phyloP scores from a whole-genome alignment of 2,329 filamentous ascomycete genomes.

The Sporothrix brasiliensis region DNA sequence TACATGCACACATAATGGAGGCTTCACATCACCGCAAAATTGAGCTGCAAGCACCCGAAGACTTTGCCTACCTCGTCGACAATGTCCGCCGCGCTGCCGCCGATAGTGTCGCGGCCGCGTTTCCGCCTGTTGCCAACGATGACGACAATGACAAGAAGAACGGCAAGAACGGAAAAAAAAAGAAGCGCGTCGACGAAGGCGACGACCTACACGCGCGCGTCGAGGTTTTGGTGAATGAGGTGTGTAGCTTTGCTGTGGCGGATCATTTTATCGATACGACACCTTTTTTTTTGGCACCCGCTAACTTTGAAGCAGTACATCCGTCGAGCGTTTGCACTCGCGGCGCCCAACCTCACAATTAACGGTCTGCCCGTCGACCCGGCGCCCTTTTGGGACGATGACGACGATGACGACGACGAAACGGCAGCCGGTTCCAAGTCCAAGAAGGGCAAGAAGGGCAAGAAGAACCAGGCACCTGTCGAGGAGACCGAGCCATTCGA shows the following conservation, averaged over 20 bases:
- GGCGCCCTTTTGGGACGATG: constrained; percentile 37
- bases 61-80: constrained; percentile 69
- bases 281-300: neutral
- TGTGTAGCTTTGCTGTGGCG: constrained; percentile 39
- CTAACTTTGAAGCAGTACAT: constrained; percentile 56
- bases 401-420: neutral
- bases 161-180: constrained; percentile 21
- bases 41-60: constrained; percentile 75
- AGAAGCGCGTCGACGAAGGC: constrained; percentile 43
- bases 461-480: constrained; percentile 36
- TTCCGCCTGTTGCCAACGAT: constrained; percentile 63
- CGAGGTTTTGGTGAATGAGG: constrained; percentile 62
- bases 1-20: constrained; percentile 40
- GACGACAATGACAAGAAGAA: constrained; percentile 36
- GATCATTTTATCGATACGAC: neutral
- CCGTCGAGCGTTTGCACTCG: constrained; percentile 60
- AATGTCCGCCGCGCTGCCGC: constrained; percentile 70
- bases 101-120: constrained; percentile 66
- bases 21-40: constrained; percentile 67
- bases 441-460: constrained; percentile 8
- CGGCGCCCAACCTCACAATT: constrained; percentile 62
- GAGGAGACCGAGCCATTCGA: constrained; percentile 63
- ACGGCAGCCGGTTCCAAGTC: neutral
- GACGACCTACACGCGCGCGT: constrained; percentile 63
- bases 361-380: constrained; percentile 60